These are phyloP conservation scores for Septoria linicola DNA, from an alignment of 2,329 filamentous ascomycete genomes.

Conservation along the genomic window DNA sequence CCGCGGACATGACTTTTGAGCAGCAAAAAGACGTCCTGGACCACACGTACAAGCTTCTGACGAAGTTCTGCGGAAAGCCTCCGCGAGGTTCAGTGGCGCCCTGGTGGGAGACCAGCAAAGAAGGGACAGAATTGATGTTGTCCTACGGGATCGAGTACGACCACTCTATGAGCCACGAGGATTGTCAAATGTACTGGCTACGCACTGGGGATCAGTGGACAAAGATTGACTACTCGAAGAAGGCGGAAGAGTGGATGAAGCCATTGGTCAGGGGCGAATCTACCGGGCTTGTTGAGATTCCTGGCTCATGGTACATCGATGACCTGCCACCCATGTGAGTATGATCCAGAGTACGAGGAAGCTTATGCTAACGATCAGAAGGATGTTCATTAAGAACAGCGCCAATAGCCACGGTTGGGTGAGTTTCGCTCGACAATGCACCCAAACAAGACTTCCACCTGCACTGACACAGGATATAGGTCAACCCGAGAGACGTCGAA, in stretches of 20 bases:
- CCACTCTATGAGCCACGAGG: slow-evolving; percentile 64
- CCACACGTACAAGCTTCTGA: slow-evolving; percentile 68
- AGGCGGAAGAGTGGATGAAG: slow-evolving; percentile 65
- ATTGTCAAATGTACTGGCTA: slow-evolving; percentile 62
- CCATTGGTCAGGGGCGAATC: slow-evolving; percentile 57
- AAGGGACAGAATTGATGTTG: slow-evolving; percentile 63
- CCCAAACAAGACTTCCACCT: background rate
- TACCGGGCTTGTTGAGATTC: slow-evolving; percentile 63
- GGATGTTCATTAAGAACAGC: slow-evolving; percentile 66
- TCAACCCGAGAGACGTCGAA: slow-evolving; percentile 56
- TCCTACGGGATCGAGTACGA: slow-evolving; percentile 68
- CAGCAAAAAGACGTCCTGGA: slow-evolving; percentile 72
- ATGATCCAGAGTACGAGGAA: slow-evolving; percentile 41
- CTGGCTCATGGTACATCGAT: slow-evolving; percentile 40
- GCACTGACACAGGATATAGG: slow-evolving; percentile 14
- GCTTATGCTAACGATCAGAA: slow-evolving; percentile 31
- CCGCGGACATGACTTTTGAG: slow-evolving; percentile 66
- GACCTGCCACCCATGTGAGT: slow-evolving; percentile 65
- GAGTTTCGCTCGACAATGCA: background rate
- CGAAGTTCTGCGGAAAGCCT: slow-evolving; percentile 66
- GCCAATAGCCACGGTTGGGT: slow-evolving; percentile 61
- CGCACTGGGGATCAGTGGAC: slow-evolving; percentile 64
- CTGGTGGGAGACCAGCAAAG: slow-evolving; percentile 69
- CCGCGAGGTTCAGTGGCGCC: slow-evolving; percentile 69
- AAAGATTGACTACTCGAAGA: slow-evolving; percentile 64